Conservation (phyloP, 2,329 filamentous ascomycete species). For the Bipolaris sorokiniana region DNA sequence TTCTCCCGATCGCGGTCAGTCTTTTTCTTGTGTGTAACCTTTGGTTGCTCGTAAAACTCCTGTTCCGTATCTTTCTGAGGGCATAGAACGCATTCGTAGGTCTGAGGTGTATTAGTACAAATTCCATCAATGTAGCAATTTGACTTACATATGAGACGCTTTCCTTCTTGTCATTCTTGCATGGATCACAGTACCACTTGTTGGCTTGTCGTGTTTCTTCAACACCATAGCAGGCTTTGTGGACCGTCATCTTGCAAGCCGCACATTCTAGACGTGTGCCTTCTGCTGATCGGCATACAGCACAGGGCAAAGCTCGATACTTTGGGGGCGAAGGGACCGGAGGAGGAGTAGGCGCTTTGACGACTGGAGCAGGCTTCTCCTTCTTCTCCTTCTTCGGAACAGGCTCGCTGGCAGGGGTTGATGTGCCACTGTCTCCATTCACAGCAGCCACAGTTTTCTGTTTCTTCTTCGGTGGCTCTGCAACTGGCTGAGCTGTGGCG, state of each 20-base stretch:
- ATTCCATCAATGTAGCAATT: not conserved
- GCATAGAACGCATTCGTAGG: constrained; percentile 92
- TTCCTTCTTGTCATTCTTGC: constrained; percentile 89
- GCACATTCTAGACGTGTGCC: constrained; percentile 69
- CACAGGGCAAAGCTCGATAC: constrained; percentile 79
- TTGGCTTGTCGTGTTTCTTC: constrained; percentile 66
- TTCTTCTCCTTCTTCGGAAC: constrained; percentile 50
- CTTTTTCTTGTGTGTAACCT: constrained; percentile 83
- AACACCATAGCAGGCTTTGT: constrained; percentile 92
- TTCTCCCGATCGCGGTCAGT: constrained; percentile 89
- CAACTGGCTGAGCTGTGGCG: constrained; percentile 30
- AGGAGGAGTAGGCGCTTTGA: constrained; percentile 60
- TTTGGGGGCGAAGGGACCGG: constrained; percentile 77
- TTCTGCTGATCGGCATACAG: constrained; percentile 78
- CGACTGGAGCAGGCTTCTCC: constrained; percentile 55
- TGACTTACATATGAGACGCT: constrained; percentile 82
- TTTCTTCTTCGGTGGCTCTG: constrained; percentile 67
- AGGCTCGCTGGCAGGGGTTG: constrained; percentile 50
- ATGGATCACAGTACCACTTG: constrained; percentile 97
- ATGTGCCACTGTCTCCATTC: constrained; percentile 58
- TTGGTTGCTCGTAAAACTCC: constrained; percentile 83
- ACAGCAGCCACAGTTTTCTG: constrained; percentile 54
- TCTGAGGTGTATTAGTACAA: constrained; percentile 54
- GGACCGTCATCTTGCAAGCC: constrained; percentile 89
- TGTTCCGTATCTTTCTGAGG: constrained; percentile 80